These are phyloP conservation scores for Botryosphaeria agaves DNA, from an alignment of 2,329 filamentous ascomycete species.

Conservation along the genomic window DNA sequence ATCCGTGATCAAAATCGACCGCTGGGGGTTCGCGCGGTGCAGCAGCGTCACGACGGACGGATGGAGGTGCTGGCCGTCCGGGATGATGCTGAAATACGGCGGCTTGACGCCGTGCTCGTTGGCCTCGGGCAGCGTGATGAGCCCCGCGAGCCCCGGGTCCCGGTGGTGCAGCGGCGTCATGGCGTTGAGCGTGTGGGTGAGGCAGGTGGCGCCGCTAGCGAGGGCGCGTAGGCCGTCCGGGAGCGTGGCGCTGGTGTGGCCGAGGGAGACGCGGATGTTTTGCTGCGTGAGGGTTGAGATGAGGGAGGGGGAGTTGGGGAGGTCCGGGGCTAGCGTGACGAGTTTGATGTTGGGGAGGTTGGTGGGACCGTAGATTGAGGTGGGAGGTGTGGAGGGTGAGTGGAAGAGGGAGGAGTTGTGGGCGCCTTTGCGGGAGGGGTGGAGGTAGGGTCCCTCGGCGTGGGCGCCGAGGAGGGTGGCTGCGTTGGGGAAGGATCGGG, in stretches of 20 bases:
- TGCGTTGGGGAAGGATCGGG: constrained; percentile 21
- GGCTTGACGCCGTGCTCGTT: constrained; percentile 7
- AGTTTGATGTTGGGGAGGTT: constrained; percentile 28
- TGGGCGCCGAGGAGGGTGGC: constrained; percentile 39
- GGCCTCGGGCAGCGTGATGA: constrained; percentile 12
- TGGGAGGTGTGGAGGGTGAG: constrained; percentile 14
- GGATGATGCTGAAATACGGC: constrained; percentile 35
- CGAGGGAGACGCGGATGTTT: constrained; percentile 29
- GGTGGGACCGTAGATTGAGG: constrained; percentile 28
- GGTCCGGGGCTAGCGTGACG: constrained; percentile 35
- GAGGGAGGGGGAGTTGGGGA: constrained; percentile 22
- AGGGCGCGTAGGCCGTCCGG: constrained; percentile 27
- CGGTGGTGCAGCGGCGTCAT: constrained; percentile 34
- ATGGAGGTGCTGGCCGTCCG: constrained; percentile 37
- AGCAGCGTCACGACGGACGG: constrained; percentile 31
- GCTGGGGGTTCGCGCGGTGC: constrained; percentile 26
- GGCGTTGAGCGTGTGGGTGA: constrained; percentile 39
- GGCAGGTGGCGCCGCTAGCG: constrained; percentile 28
- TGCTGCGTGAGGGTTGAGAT: constrained; percentile 24
- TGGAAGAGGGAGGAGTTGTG: constrained; percentile 30
- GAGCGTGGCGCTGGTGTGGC: constrained; percentile 33
- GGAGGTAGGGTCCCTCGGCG: constrained; percentile 37
- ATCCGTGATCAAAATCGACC: constrained; percentile 36
- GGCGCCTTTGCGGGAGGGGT: constrained; percentile 35
- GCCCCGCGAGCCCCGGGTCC: constrained; percentile 32